Evolutionary conservation across 2,329 filamentous ascomycete genomes (phyloP), one percentile per base, ranked within the genome.

Genomic region (Pestalotiopsis sp.): DNA sequence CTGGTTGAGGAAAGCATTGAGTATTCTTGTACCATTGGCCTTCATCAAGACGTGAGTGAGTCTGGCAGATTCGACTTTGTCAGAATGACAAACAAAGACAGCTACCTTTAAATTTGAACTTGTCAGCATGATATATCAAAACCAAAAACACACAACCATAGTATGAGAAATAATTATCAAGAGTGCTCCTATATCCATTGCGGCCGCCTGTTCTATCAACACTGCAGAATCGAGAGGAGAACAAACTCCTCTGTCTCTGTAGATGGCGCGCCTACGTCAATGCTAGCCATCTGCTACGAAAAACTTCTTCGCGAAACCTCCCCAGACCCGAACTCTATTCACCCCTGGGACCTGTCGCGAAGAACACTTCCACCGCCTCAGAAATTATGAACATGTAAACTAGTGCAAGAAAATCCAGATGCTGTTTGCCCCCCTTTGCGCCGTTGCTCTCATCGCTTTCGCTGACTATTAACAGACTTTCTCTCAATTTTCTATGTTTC

Each of bases 381-480:
- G 27, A 55, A 65, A 55, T 65, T 65, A 65, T 65, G 41, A 65
- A 65, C 49, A 58, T 65, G 45, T 55, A 55, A 49, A 49, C 41
- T 65, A 65, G 49, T 41, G 27, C 25, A 65, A 58, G 39, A 65
- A 55, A 55, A 55, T 65, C 41, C 63, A 65, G 63, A 65, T 55
- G 41, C 45, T 58, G 17, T 55, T 36, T 36, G 31, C 27, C 63
- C 49, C 45, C 45, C 45, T 52, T 57, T 65, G 49, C 63, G 63
- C 63, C 63, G 23, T 65, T 65, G 63, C 63, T 65, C 27, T 38
- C 41, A 49, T 58, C 63, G 63, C 63, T 65, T 65, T 49, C 36
- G 36, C 39, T 65, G 36, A 49, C 49, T 65, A 65, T 65, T 65
- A 65, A 65, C 63, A 65, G 45, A 57, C 63, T 31, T n/a, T 38